Evolutionary conservation across 75 land plant species (phyloP).

Genomic region (Gnetum montanum): DNA sequence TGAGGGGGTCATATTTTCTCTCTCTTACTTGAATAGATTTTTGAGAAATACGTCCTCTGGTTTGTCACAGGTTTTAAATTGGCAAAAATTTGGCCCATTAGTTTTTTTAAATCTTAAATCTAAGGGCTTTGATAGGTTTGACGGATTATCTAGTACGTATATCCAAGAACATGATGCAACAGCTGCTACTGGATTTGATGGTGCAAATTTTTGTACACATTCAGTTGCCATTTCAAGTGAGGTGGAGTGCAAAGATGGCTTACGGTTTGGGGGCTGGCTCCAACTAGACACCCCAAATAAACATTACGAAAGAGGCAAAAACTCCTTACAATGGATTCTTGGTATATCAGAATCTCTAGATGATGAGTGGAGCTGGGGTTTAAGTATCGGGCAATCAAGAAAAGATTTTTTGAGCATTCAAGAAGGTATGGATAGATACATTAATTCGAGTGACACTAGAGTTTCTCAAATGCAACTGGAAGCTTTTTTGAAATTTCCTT

Average conservation of each 20-base stretch:
- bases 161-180: not conserved
- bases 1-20: conserved; percentile 33
- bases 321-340: conserved; percentile 46
- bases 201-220: conserved; percentile 18
- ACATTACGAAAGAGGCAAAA: conserved; percentile 34
- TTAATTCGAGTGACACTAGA: conserved; percentile 3
- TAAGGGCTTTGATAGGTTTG: conserved; percentile 3
- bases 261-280: conserved; percentile 59
- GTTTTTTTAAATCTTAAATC: conserved; percentile 11
- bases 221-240: conserved; percentile 62
- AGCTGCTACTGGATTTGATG: not conserved
- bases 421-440: conserved; percentile 8
- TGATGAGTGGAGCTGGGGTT: conserved; percentile 58
- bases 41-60: conserved; percentile 29
- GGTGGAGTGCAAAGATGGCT: conserved; percentile 35
- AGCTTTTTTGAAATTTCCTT: conserved; percentile 42
- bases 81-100: conserved; percentile 42
- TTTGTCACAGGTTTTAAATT: conserved; percentile 16
- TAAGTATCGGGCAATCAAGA: conserved; percentile 40
- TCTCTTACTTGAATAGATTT: conserved; percentile 42
- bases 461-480: conserved; percentile 50
- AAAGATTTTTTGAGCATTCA: conserved; percentile 15
- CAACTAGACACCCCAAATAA: conserved; percentile 27
- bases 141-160: conserved; percentile 1
- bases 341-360: conserved; percentile 38